Conservation (phyloP, 78 protist species). For the Protostelium mycophagum region DNA sequence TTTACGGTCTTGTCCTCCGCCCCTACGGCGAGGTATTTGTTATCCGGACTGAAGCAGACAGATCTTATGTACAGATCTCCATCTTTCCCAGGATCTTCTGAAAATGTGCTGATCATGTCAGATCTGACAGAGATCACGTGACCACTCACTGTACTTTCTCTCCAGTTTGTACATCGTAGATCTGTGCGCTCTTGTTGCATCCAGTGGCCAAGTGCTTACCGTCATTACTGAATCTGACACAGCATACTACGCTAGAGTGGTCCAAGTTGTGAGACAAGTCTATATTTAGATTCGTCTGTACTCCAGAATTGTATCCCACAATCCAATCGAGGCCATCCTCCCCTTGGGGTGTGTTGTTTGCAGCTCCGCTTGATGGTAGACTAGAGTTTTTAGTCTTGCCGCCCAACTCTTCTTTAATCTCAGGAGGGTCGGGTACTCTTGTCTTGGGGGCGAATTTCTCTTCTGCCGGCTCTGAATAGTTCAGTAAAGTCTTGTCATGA, state of each 20-base stretch:
- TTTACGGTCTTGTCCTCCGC: constrained; percentile 79
- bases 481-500: neutral
- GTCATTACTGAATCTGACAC: constrained; percentile 75
- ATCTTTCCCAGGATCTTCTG: constrained; percentile 48
- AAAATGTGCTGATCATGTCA: constrained; percentile 13
- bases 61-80: constrained; percentile 72
- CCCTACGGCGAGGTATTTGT: constrained; percentile 69
- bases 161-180: constrained; percentile 81
- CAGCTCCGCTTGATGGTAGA: neutral
- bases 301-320: constrained; percentile 64
- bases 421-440: neutral
- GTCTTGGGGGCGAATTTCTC: neutral
- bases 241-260: constrained; percentile 81
- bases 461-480: neutral
- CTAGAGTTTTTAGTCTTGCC: neutral
- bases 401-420: neutral
- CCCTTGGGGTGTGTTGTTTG: neutral
- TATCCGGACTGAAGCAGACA: constrained; percentile 88
- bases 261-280: constrained; percentile 51
- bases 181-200: constrained; percentile 77
- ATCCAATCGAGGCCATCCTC: constrained; percentile 56
- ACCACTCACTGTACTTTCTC: constrained; percentile 56
- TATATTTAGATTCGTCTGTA: constrained; percentile 56
- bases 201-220: constrained; percentile 83
- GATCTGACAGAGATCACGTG: neutral